Conservation (phyloP, 75 land plant species). For the Larix kaempferi region DNA sequence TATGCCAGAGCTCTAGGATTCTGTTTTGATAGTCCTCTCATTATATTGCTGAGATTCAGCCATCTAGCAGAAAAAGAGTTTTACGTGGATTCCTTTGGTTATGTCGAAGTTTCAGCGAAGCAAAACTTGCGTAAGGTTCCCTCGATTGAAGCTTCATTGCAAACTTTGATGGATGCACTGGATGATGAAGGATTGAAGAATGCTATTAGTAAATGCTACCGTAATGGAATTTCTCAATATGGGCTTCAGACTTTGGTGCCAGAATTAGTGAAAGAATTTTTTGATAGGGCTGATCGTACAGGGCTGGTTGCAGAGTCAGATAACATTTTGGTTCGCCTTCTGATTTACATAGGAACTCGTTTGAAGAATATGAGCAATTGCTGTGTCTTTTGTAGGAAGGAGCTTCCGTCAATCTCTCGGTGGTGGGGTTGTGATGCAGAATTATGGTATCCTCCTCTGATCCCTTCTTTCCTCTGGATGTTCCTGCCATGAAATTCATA, state of each 20-base stretch:
- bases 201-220: neutral
- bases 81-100: neutral
- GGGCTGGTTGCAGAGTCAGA: neutral
- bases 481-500: too few species aligned
- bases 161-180: neutral
- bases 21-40: constrained; percentile 11
- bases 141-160: neutral
- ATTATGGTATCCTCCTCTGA: neutral
- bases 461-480: neutral
- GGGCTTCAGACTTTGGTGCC: neutral
- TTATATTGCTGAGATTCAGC: constrained; percentile 6
- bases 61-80: neutral
- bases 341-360: neutral
- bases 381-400: neutral
- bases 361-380: neutral
- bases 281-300: neutral
- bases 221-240: neutral
- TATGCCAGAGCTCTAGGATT: constrained; percentile 18
- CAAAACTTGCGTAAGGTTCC: neutral
- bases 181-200: neutral
- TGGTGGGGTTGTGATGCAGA: constrained; percentile 3
- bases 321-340: neutral
- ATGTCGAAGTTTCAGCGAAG: neutral
- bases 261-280: neutral
- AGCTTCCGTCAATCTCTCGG: neutral